Conservation (phyloP, 106 monocot species). For the Dioscorea zingiberensis region DNA sequence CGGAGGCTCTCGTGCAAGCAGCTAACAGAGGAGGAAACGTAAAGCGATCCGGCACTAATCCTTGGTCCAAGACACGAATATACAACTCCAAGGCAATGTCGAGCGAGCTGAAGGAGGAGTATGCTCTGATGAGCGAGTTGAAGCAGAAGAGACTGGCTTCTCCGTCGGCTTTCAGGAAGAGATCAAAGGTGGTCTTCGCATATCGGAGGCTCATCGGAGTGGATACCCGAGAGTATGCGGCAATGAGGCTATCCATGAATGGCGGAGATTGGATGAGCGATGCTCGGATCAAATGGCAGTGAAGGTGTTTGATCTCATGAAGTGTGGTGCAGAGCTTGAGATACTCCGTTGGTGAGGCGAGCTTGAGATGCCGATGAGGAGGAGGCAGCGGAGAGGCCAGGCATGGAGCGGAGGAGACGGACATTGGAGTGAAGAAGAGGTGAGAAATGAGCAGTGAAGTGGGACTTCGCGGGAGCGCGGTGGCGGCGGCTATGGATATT, state of each 20-base stretch:
- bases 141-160: background rate
- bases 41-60: slow-evolving; percentile 1
- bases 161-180: background rate
- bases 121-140: slow-evolving; percentile 5
- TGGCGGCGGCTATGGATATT: too few relatives aligned
- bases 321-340: background rate
- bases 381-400: too few relatives aligned
- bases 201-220: slow-evolving; percentile 5
- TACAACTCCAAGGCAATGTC: background rate
- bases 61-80: background rate
- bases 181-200: slow-evolving; percentile 1
- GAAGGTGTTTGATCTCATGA: background rate
- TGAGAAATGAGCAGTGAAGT: too few relatives aligned
- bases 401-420: too few relatives aligned
- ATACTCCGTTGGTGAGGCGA: background rate
- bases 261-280: background rate
- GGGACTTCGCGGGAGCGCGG: too few relatives aligned
- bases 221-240: background rate
- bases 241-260: background rate
- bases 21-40: slow-evolving; percentile 5
- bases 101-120: background rate
- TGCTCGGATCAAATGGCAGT: background rate
- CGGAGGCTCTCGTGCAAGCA: background rate
- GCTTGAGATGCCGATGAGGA: too few relatives aligned
- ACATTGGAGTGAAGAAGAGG: too few relatives aligned